Evolutionary conservation across 352 stramenopile species (phyloP).

Genomic region (Aphanomyces euteiches): DNA sequence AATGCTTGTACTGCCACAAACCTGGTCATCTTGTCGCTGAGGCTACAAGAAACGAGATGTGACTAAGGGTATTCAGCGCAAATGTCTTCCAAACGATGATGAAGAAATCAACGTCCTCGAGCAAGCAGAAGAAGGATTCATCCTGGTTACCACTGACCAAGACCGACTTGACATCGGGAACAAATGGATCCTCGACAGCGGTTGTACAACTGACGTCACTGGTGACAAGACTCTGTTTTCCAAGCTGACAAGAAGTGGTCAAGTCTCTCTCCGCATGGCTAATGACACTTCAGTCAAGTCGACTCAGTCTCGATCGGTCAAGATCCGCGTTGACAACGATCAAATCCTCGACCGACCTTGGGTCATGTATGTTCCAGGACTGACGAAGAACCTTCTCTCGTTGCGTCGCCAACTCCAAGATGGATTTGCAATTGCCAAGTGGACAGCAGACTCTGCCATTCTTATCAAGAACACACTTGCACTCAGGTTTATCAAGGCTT

Average conservation of each 20-base stretch:
- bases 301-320: neutral
- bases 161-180: neutral
- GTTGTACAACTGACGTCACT: neutral
- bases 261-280: neutral
- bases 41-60: conserved; percentile 1
- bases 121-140: neutral
- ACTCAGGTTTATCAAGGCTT: neutral
- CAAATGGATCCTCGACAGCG: conserved; percentile 9
- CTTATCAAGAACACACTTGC: neutral
- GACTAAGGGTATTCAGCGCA: neutral
- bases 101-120: conserved; percentile 12
- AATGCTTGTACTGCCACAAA: conserved; percentile 11
- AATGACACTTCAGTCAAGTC: neutral
- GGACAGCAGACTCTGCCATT: neutral
- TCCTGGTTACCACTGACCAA: neutral
- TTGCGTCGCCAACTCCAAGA: neutral
- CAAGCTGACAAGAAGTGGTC: neutral
- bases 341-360: neutral
- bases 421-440: neutral
- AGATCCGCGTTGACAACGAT: neutral
- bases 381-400: conserved; percentile 3
- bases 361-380: neutral
- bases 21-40: neutral
- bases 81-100: neutral
- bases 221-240: neutral